A percentile compares a stretch with the other conserved stretches of the same genome.
Evolutionary conservation across 495 filamentous ascomycete species (phyloP).

Genomic region (Xylaria cubensis): DNA sequence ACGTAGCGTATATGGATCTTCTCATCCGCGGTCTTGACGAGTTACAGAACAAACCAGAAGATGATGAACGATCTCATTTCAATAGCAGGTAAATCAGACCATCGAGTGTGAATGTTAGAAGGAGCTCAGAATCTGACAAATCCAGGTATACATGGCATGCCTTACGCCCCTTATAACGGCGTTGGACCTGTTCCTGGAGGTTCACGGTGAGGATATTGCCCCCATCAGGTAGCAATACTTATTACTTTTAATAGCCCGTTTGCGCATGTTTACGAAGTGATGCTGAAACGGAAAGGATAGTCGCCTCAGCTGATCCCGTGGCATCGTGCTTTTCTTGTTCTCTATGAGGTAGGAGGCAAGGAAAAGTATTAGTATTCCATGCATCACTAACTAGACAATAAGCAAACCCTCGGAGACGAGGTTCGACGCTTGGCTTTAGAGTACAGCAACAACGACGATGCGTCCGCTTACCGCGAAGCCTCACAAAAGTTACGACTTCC

Average conservation of each 20-base stretch:
- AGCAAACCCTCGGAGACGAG: constrained; percentile 48
- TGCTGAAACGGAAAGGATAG: constrained; percentile 31
- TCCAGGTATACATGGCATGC: constrained; percentile 60
- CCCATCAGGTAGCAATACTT: constrained; percentile 45
- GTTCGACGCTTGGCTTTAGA: constrained; percentile 42
- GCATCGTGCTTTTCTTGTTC: constrained; percentile 50
- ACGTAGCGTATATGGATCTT: constrained; percentile 43
- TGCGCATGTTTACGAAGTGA: not conserved
- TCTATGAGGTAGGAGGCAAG: constrained; percentile 45
- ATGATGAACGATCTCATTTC: constrained; percentile 55
- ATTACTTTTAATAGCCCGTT: constrained; percentile 29
- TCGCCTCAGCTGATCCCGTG: constrained; percentile 49
- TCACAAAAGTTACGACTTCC: constrained; percentile 46
- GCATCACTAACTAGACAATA: constrained; percentile 27
- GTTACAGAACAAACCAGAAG: constrained; percentile 49
- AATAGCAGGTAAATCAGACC: constrained; percentile 49
- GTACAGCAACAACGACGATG: constrained; percentile 35
- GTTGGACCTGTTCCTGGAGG: constrained; percentile 45
- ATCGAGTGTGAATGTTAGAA: not conserved
- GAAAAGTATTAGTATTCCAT: not conserved
- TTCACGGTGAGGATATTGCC: constrained; percentile 53
- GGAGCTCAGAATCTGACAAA: not conserved
- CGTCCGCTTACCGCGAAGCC: constrained; percentile 41
- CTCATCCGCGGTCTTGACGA: constrained; percentile 53
- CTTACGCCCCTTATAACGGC: constrained; percentile 56